Conservation (phyloP, 805 yeast genomes). For the Wickerhamiella slavikovae region DNA sequence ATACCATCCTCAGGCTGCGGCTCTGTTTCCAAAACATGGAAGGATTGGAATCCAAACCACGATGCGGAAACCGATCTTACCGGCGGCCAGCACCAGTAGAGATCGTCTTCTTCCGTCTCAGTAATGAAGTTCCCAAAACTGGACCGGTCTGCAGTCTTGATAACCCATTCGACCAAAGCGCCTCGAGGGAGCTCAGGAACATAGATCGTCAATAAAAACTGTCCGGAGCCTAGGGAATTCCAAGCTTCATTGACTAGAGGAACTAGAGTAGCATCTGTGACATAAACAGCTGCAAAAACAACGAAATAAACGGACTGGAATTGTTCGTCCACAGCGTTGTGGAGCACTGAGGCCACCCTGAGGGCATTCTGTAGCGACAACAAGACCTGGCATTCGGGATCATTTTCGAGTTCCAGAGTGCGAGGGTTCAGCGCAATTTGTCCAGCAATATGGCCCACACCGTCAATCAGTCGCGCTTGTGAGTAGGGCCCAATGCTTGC, state of each 20-base stretch:
- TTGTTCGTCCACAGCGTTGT: constrained; percentile 20
- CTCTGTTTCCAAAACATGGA: too few species aligned
- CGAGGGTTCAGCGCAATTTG: constrained; percentile 75
- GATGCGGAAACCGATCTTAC: too few species aligned
- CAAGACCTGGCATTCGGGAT: constrained; percentile 20
- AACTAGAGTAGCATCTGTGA: constrained; percentile 18
- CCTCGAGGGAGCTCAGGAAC: constrained; percentile 13
- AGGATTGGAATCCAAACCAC: too few species aligned
- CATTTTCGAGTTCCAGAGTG: constrained; percentile 31
- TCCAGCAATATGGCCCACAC: constrained; percentile 54
- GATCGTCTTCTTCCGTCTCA: constrained; percentile 10
- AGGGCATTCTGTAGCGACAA: constrained; percentile 59
- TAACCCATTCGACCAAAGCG: constrained; percentile 14
- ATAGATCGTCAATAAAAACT: constrained; percentile 8
- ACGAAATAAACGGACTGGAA: too few species aligned
- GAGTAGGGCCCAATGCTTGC: constrained; percentile 97
- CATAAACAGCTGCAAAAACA: constrained; percentile 33
- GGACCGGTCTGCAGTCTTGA: constrained; percentile 8
- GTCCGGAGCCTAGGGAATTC: constrained; percentile 7
- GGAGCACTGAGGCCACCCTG: constrained; percentile 36
- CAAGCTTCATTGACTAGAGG: constrained; percentile 2
- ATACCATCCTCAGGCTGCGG: too few species aligned
- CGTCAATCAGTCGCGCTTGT: constrained; percentile 41
- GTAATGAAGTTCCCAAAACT: constrained; percentile 8
- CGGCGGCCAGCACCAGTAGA: neutral